Conservation (phyloP, 371 early-diverging fungal species). For the Paraphysoderma sedebokerense region DNA sequence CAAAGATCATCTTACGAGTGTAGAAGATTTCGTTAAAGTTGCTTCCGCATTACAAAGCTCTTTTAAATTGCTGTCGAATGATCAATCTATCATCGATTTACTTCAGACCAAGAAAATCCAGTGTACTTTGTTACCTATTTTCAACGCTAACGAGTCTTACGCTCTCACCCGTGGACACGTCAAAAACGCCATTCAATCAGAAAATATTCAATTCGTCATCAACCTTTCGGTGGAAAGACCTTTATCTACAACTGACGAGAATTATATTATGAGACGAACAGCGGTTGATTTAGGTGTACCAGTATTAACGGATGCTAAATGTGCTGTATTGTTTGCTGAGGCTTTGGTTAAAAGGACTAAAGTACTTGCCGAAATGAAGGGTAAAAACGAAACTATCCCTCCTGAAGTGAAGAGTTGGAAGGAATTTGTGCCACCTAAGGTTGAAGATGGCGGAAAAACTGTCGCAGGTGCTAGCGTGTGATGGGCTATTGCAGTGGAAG, state of each 20-base stretch:
- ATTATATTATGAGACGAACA: slow-evolving; percentile 63
- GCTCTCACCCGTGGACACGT: slow-evolving; percentile 24
- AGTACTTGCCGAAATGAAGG: too few species aligned
- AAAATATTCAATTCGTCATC: slow-evolving; percentile 53
- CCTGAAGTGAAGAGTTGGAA: too few species aligned
- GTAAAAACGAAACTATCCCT: too few species aligned
- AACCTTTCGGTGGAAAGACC: slow-evolving; percentile 57
- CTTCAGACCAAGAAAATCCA: slow-evolving; percentile 17
- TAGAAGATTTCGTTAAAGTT: slow-evolving; percentile 43
- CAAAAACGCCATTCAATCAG: slow-evolving; percentile 27
- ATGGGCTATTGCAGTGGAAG: too few species aligned
- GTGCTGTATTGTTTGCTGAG: slow-evolving; percentile 63
- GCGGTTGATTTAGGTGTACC: slow-evolving; percentile 81
- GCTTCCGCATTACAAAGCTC: too few species aligned
- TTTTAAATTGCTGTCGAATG: slow-evolving; percentile 41
- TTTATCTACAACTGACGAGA: slow-evolving; percentile 31
- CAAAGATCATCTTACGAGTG: slow-evolving; percentile 50
- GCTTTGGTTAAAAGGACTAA: too few species aligned
- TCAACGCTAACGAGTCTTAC: slow-evolving; percentile 25
- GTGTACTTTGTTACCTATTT: slow-evolving; percentile 18
- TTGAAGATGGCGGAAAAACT: too few species aligned
- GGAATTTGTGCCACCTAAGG: too few species aligned
- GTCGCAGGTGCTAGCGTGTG: too few species aligned
- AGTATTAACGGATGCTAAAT: slow-evolving; percentile 65
- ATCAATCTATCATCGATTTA: slow-evolving; percentile 35